These are phyloP conservation scores for Cyberlindnera misumaiensis DNA, from an alignment of 805 yeast genomes.

Conservation along the genomic window DNA sequence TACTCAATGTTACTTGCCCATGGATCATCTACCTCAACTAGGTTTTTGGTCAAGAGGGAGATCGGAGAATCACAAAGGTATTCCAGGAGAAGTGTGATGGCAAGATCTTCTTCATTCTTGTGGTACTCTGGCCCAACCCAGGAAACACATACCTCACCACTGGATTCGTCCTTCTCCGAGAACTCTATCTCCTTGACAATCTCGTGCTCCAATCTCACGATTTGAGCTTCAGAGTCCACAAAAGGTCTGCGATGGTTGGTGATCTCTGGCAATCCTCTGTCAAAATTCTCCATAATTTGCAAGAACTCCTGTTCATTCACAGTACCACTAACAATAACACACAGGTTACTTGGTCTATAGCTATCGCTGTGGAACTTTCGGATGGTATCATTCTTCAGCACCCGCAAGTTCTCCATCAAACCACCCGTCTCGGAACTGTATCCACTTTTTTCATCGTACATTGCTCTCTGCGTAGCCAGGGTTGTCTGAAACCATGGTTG, in stretches of 20 bases:
- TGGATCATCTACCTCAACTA: conserved; percentile 81
- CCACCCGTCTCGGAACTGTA: conserved; percentile 96
- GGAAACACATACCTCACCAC: conserved; percentile 65
- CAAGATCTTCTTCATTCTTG: conserved; percentile 50
- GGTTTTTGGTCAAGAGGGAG: conserved; percentile 60
- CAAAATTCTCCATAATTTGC: conserved; percentile 53
- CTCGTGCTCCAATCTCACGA: conserved; percentile 26
- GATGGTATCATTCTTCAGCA: conserved; percentile 66
- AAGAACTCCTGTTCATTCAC: conserved; percentile 72
- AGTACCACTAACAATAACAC: conserved; percentile 79
- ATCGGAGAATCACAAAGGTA: conserved; percentile 76
- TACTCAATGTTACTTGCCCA: conserved; percentile 64
- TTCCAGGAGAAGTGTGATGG: conserved; percentile 61
- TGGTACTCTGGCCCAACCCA: conserved; percentile 76
- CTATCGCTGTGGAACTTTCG: conserved; percentile 61
- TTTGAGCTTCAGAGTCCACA: conserved; percentile 53
- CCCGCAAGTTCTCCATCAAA: conserved; percentile 65
- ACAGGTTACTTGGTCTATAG: conserved; percentile 80
- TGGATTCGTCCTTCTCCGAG: conserved; percentile 83
- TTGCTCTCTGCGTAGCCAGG: conserved; percentile 50
- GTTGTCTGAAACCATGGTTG: conserved; percentile 64
- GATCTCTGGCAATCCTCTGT: conserved; percentile 39
- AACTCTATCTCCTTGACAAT: conserved; percentile 55
- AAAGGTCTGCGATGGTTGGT: conserved; percentile 56
- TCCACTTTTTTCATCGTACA: conserved; percentile 59